phyloP scores from a whole-genome alignment of 345 rosid species.

The Populus pruinosa region DNA sequence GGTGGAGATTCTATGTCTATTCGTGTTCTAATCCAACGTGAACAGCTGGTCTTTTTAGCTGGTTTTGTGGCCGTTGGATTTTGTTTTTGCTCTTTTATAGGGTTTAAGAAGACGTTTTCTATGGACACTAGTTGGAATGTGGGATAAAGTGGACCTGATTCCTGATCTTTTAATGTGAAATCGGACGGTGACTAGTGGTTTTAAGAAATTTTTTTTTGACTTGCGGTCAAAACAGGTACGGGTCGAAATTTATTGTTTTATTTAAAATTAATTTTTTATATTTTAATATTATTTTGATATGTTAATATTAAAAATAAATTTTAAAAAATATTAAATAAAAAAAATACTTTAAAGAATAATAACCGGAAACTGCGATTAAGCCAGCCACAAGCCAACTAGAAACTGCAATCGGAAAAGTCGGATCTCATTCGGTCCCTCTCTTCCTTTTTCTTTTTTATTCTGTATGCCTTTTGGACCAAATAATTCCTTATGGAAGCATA shows the following conservation, averaged over 20 bases:
- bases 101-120: constrained; percentile 23
- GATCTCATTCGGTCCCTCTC: not conserved
- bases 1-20: constrained; percentile 10
- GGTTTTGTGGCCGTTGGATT: constrained; percentile 34
- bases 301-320: too few species aligned
- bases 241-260: too few species aligned
- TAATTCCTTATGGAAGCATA: not conserved
- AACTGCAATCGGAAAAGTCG: not conserved
- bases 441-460: not conserved
- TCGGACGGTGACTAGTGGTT: constrained; percentile 25
- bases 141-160: constrained; percentile 33
- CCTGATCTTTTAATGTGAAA: not conserved
- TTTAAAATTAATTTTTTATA: too few species aligned
- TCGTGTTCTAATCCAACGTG: constrained; percentile 13
- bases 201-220: too few species aligned
- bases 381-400: not conserved
- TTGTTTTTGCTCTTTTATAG: not conserved
- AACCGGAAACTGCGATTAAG: too few species aligned
- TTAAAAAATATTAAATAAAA: too few species aligned
- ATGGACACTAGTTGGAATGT: not conserved
- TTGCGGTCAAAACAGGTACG: too few species aligned
- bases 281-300: too few species aligned
- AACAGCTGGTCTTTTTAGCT: constrained; percentile 10
- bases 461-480: not conserved
- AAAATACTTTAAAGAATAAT: too few species aligned